Conservation (phyloP, 306 rosid genomes). For the Glycine tomentella region DNA sequence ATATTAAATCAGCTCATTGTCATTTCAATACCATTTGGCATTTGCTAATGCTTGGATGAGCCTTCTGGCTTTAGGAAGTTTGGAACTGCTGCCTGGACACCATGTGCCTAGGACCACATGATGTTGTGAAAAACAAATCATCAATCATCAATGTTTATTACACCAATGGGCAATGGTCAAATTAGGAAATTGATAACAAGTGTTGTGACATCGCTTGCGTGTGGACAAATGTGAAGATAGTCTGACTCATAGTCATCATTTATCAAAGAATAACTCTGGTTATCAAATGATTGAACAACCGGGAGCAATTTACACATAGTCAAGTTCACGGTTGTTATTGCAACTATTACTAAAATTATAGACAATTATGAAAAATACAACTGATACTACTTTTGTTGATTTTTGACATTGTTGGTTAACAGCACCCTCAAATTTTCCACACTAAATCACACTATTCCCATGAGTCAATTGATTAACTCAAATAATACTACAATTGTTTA, state of each 20-base stretch:
- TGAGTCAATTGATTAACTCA: background rate
- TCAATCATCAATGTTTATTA: background rate
- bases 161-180: background rate
- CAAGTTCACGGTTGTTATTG: background rate
- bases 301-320: too few species aligned
- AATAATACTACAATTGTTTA: background rate
- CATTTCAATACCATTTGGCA: background rate
- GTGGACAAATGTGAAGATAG: background rate
- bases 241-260: too few species aligned
- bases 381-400: too few species aligned
- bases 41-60: background rate
- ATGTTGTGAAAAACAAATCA: background rate
- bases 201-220: background rate
- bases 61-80: background rate
- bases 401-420: background rate
- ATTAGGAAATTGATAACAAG: background rate
- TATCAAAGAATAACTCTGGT: too few species aligned
- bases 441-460: slow-evolving; percentile 1
- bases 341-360: background rate
- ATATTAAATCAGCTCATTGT: background rate
- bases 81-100: background rate
- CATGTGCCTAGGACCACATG: background rate
- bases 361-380: background rate
- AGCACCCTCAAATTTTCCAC: background rate
- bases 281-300: too few species aligned